Conservation (phyloP, 2,329 filamentous ascomycete species). For the Sphaerulina vaccinii region DNA sequence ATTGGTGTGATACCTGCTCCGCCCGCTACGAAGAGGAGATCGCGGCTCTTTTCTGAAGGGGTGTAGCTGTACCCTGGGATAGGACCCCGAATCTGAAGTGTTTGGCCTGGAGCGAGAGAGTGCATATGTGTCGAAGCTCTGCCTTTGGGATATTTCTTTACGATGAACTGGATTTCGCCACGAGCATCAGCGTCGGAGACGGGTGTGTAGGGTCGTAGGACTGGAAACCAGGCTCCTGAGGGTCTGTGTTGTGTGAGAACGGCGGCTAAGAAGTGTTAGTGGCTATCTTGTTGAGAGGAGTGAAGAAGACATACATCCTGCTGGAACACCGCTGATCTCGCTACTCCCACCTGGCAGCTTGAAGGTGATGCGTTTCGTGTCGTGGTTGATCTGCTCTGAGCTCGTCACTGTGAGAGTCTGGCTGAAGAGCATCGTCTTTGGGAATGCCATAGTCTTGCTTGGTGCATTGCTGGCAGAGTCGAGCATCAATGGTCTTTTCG, state of each 20-base stretch:
- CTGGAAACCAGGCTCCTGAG: slow-evolving; percentile 57
- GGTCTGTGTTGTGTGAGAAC: slow-evolving; percentile 61
- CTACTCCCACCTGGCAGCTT: slow-evolving; percentile 31
- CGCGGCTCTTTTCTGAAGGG: slow-evolving; percentile 22
- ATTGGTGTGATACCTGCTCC: slow-evolving; percentile 72
- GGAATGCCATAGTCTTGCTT: slow-evolving; percentile 31
- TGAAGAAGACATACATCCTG: slow-evolving; percentile 26
- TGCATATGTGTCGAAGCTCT: slow-evolving; percentile 66
- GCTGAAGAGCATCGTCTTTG: slow-evolving; percentile 36
- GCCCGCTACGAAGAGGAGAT: slow-evolving; percentile 65
- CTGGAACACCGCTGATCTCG: slow-evolving; percentile 34
- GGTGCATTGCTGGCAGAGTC: slow-evolving; percentile 32
- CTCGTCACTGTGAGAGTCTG: slow-evolving; percentile 32
- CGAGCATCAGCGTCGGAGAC: slow-evolving; percentile 56
- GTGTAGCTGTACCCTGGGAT: slow-evolving; percentile 43
- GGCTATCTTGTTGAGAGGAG: not conserved
- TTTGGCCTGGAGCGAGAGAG: slow-evolving; percentile 61
- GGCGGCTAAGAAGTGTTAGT: slow-evolving; percentile 44
- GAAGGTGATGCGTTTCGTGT: slow-evolving; percentile 37
- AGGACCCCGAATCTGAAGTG: slow-evolving; percentile 56
- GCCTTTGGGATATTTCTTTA: slow-evolving; percentile 68
- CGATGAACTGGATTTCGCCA: slow-evolving; percentile 62
- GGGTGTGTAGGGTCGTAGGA: slow-evolving; percentile 66
- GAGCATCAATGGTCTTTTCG: slow-evolving; percentile 21
- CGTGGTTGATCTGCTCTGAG: slow-evolving; percentile 37